Conservation (phyloP, 768 basidiomycete species). For the Tulasnella sp. region DNA sequence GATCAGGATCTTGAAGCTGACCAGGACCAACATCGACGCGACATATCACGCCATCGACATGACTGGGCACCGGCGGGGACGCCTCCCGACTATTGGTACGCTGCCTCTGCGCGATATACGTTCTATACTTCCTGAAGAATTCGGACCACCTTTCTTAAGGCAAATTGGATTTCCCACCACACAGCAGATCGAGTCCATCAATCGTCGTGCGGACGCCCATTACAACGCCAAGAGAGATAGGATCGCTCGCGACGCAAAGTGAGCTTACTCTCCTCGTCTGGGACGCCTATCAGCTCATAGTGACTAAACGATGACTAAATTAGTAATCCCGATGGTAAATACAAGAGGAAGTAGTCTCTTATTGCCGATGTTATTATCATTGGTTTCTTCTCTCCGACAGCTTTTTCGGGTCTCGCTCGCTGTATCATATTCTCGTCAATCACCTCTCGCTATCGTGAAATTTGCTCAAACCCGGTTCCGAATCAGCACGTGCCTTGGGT, state of each 20-base stretch:
- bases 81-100: constrained; percentile 67
- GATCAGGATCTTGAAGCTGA: not conserved
- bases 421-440: too few relatives aligned
- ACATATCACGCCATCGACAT: constrained; percentile 60
- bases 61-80: constrained; percentile 61
- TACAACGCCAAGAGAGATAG: constrained; percentile 49
- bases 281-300: not conserved
- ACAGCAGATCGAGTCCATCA: constrained; percentile 68
- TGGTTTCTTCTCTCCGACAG: not conserved
- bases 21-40: constrained; percentile 43
- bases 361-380: not conserved
- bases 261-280: constrained; percentile 21
- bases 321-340: constrained; percentile 12
- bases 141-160: constrained; percentile 22
- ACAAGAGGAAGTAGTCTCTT: not conserved
- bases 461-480: too few relatives aligned
- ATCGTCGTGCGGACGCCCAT: constrained; percentile 60
- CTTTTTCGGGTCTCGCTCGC: too few relatives aligned
- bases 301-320: not conserved
- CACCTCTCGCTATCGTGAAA: too few relatives aligned
- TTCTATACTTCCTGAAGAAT: too few relatives aligned
- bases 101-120: not conserved
- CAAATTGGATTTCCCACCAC: constrained; percentile 82
- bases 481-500: too few relatives aligned
- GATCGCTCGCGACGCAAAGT: constrained; percentile 50